Evolutionary conservation across 2,329 filamentous ascomycete species (phyloP), one percentile per base, ranked within the genome.

Genomic region (Beauveria rudraprayagi): DNA sequence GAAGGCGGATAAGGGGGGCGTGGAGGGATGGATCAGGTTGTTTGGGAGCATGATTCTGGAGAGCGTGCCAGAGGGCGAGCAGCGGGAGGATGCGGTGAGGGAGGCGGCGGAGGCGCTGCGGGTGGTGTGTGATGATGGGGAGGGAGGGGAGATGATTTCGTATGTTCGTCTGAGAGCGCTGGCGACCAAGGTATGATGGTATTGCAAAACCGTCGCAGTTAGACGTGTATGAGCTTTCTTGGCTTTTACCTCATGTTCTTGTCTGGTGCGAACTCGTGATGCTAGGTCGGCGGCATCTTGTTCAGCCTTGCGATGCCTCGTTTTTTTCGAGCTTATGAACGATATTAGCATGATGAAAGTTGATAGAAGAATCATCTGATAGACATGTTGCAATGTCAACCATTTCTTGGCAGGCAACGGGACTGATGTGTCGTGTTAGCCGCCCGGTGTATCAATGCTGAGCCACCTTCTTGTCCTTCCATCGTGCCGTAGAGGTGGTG

Each of bases 21-120:
- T 90, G 11, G 80, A 83, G 60, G 87, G 85, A 1, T 90, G 87
- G 87, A 74, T 88, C 28, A 74, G 81, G 66, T 70, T 90, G 63
- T 86, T 90, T 78, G 85, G 81, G 1, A 82, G 79, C 63, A 72
- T 76, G 64, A 80, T 86, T 54, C 74, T 90, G 61, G 82, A 86
- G 64, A 75, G 72, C 1, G 69, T 88, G 9, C 69, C 72, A 2
- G 75, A 73, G 34, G 70, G 48, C 11, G n/a, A 67, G 52, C 72
- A 77, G 71, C 78, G 81, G 64, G 84, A 87, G 63, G 76, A 70
- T 48, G 79, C 75, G 6, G 77, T 86, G 3, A 73, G 68, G 66
- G 83, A 87, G 72, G 78, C 82, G 6, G 77, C 78, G 9, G 78
- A 81, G 53, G 73, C 84, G 5, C 69, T 89, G 62, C 76, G 82